Evolutionary conservation across 108 stramenopile species (phyloP).

Genomic region (Conticribra weissflogii): DNA sequence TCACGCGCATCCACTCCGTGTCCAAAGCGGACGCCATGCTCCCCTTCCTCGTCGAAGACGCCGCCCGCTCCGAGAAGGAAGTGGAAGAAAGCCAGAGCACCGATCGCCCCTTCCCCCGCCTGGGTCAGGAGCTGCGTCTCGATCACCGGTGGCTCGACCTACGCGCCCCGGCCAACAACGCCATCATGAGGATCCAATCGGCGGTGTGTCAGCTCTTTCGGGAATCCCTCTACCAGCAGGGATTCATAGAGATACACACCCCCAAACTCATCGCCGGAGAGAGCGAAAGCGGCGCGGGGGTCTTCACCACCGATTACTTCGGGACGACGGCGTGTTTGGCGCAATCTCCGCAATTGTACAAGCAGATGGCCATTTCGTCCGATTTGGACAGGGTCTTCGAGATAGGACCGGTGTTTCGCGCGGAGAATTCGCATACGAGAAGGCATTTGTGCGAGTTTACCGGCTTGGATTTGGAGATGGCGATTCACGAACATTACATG

Average conservation of each 20-base stretch:
- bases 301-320: slow-evolving; percentile 98
- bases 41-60: slow-evolving; percentile 96
- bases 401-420: slow-evolving; percentile 96
- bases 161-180: slow-evolving; percentile 95
- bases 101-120: slow-evolving; percentile 92
- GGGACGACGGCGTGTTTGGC: slow-evolving; percentile 95
- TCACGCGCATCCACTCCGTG: slow-evolving; percentile 86
- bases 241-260: slow-evolving; percentile 94
- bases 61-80: slow-evolving; percentile 87
- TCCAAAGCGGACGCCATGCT: slow-evolving; percentile 83
- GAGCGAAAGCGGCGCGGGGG: slow-evolving; percentile 94
- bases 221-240: slow-evolving; percentile 89
- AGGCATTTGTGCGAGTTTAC: slow-evolving; percentile 97
- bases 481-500: slow-evolving; percentile 95
- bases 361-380: slow-evolving; percentile 97
- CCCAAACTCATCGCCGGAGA: slow-evolving; percentile 97
- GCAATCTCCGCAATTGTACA: slow-evolving; percentile 98
- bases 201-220: slow-evolving; percentile 93
- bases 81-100: slow-evolving; percentile 92
- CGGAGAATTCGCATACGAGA: slow-evolving; percentile 95
- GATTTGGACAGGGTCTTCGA: slow-evolving; percentile 95
- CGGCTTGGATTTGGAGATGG: slow-evolving; percentile 97
- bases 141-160: slow-evolving; percentile 97
- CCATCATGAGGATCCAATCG: slow-evolving; percentile 92
- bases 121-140: slow-evolving; percentile 90